Conservation (phyloP, 306 rosid genomes). For the Quillaja saponaria region DNA sequence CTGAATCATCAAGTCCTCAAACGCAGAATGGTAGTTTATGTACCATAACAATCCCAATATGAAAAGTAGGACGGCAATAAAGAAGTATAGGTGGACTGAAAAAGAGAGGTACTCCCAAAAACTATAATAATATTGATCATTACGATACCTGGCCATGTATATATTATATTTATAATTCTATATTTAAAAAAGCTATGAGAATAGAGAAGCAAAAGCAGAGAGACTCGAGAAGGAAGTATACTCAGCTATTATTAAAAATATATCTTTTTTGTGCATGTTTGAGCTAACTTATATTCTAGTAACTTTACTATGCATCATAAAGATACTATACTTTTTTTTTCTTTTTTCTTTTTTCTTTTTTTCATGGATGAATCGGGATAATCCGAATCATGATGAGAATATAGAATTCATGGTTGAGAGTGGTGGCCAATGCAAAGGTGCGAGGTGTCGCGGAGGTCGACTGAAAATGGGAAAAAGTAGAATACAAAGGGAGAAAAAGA, state of each 20-base stretch:
- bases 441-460: conserved; percentile 46
- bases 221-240: too few species aligned
- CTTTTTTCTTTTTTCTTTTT: too few species aligned
- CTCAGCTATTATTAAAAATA: too few species aligned
- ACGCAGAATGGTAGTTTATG: conserved; percentile 59
- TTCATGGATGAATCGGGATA: conserved; percentile 37
- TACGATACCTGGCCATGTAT: conserved; percentile 49
- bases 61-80: conserved; percentile 47
- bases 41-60: conserved; percentile 69
- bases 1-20: conserved; percentile 52
- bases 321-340: conserved; percentile 29
- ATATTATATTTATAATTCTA: background rate
- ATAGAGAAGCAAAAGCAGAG: too few species aligned
- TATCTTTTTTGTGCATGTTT: background rate
- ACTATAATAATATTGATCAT: conserved; percentile 22
- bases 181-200: too few species aligned
- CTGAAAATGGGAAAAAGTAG: conserved; percentile 32
- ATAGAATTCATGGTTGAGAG: conserved; percentile 31
- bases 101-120: conserved; percentile 54
- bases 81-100: conserved; percentile 63
- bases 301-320: background rate
- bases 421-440: conserved; percentile 34
- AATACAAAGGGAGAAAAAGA: conserved; percentile 28
- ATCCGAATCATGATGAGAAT: conserved; percentile 32
- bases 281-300: background rate